Evolutionary conservation across 2,329 filamentous ascomycete species (phyloP).

Genomic region (Colletotrichum sp.): DNA sequence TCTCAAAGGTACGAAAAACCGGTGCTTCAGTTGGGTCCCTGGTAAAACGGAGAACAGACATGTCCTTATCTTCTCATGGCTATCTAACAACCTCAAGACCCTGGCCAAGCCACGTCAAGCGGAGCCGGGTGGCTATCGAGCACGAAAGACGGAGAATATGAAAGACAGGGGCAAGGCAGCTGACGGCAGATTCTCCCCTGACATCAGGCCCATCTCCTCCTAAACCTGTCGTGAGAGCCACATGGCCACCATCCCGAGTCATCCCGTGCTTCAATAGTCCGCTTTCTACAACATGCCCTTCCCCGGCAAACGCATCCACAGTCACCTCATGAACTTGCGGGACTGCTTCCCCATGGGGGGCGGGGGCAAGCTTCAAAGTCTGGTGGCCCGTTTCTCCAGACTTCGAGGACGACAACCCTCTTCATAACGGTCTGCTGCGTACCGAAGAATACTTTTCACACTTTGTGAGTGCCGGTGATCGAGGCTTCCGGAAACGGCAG

Average conservation of each 20-base stretch:
- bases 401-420: not conserved
- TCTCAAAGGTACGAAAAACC: too few relatives aligned
- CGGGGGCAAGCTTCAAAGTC: not conserved
- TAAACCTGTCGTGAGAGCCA: not conserved
- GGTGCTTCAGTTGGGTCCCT: too few relatives aligned
- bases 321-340: slow-evolving; percentile 10
- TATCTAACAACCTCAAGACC: not conserved
- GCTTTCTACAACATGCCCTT: not conserved
- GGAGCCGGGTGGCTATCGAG: not conserved
- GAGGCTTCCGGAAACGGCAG: rapidly evolving
- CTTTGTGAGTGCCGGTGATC: rapidly evolving
- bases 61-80: too few relatives aligned
- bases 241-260: not conserved
- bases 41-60: rapidly evolving
- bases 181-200: rapidly evolving
- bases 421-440: not conserved
- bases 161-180: not conserved
- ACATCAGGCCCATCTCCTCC: too few relatives aligned
- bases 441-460: rapidly evolving
- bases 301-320: slow-evolving; percentile 7
- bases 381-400: not conserved
- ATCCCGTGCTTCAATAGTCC: not conserved
- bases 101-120: not conserved
- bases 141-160: not conserved
- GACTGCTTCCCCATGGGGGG: slow-evolving; percentile 16